Percentiles rank a stretch among this genome's conserved stretches.
These are phyloP conservation scores for Mortierella hygrophila DNA, from an alignment of 192 early-diverging fungal genomes.

Conservation along the genomic window DNA sequence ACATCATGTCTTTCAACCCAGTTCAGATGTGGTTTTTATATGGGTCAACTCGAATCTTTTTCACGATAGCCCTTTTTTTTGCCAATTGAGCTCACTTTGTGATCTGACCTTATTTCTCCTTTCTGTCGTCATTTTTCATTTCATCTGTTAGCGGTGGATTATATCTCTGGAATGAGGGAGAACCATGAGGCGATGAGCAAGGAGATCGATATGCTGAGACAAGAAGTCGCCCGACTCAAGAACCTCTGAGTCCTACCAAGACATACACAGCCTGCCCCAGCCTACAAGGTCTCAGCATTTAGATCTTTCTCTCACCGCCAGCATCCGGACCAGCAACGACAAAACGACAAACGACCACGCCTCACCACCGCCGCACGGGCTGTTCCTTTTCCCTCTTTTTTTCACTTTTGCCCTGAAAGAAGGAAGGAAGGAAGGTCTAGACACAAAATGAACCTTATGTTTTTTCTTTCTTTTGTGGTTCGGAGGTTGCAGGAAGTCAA, in stretches of 20 bases:
- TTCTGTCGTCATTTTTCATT: not conserved
- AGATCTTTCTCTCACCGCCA: not conserved
- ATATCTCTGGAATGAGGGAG: slow-evolving; percentile 62
- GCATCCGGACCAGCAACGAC: not conserved
- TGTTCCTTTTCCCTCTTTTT: not conserved
- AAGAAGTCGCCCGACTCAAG: slow-evolving; percentile 58
- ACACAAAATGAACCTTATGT: slow-evolving; percentile 6
- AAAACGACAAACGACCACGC: not conserved
- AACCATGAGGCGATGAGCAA: slow-evolving; percentile 65
- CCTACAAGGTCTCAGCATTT: not conserved
- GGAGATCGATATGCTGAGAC: slow-evolving; percentile 64
- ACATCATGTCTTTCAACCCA: not conserved
- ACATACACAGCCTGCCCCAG: not conserved
- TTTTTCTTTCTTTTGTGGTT: not conserved
- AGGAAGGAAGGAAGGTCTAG: not conserved
- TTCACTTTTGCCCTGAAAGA: not conserved
- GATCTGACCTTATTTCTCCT: slow-evolving; percentile 15
- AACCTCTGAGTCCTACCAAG: slow-evolving; percentile 17
- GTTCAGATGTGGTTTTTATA: slow-evolving; percentile 6
- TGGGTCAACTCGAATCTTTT: not conserved
- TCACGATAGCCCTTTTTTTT: not conserved
- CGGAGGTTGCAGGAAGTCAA: not conserved
- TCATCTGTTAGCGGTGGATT: slow-evolving; percentile 63
- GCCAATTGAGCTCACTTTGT: not conserved
- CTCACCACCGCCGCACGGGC: not conserved